Conservation (phyloP, 495 filamentous ascomycete species). For the Staphylotrichum longicolle region DNA sequence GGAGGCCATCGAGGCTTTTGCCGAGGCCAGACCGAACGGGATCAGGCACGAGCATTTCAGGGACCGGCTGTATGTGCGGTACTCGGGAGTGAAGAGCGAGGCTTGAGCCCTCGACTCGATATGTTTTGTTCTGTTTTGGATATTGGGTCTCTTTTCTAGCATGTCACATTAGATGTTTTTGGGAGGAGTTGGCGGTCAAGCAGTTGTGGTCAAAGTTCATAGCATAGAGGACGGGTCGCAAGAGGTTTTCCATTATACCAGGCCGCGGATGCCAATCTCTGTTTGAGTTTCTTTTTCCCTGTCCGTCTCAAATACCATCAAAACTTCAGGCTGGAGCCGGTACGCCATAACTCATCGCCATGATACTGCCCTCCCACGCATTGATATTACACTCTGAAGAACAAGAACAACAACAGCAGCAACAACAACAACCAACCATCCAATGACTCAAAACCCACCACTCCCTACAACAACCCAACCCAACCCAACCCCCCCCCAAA, state of each 20-base stretch:
- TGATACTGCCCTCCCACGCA: too few species aligned
- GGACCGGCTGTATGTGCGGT: slow-evolving; percentile 80
- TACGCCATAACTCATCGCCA: too few species aligned
- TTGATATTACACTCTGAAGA: too few species aligned
- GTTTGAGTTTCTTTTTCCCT: not conserved
- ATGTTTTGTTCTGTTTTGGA: not conserved
- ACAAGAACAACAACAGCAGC: too few species aligned
- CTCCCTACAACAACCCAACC: not conserved
- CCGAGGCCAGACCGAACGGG: slow-evolving; percentile 67
- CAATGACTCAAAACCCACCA: too few species aligned
- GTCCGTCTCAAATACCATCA: too few species aligned
- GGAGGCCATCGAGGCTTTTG: slow-evolving; percentile 80
- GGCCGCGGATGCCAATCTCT: not conserved
- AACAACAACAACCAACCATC: not conserved
- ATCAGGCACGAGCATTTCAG: slow-evolving; percentile 89
- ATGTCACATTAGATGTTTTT: too few species aligned
- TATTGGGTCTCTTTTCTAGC: slow-evolving; percentile 3
- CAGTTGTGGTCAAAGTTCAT: not conserved
- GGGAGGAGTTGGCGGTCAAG: too few species aligned
- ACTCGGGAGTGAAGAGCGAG: slow-evolving; percentile 40
- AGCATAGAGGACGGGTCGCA: slow-evolving; percentile 9
- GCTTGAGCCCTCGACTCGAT: not conserved
- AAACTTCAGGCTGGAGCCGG: too few species aligned
- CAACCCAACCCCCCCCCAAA: too few species aligned
- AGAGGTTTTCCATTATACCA: slow-evolving; percentile 7